phyloP scores from a whole-genome alignment of 129 eudicot genomes.

The Chrysanthemum makinoi region DNA sequence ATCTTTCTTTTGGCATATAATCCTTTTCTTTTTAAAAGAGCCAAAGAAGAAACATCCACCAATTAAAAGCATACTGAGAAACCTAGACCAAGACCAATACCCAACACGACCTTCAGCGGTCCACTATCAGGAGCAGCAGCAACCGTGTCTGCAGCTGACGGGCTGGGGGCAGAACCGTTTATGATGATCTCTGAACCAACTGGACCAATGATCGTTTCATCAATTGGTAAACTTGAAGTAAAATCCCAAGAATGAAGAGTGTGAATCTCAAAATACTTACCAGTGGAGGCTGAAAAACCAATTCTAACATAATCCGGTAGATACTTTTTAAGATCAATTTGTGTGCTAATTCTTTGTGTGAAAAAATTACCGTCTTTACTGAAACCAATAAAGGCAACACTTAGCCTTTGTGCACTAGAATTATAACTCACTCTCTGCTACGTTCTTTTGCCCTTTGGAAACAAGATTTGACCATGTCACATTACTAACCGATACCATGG shows the following conservation, averaged over 20 bases:
- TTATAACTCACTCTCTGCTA: constrained; percentile 36
- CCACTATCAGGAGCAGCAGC: not conserved
- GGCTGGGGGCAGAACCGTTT: constrained; percentile 4
- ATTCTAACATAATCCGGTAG: constrained; percentile 29
- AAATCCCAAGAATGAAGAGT: constrained; percentile 34
- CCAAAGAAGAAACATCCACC: constrained; percentile 14
- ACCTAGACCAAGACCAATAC: constrained; percentile 15
- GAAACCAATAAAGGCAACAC: constrained; percentile 20
- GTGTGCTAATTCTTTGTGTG: constrained; percentile 5
- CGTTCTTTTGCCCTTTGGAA: constrained; percentile 20
- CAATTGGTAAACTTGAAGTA: constrained; percentile 16
- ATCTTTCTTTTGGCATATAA: not conserved
- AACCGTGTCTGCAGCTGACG: constrained; percentile 12
- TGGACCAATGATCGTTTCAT: constrained; percentile 14
- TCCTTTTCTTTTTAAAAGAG: constrained; percentile 14
- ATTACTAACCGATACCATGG: constrained; percentile 31
- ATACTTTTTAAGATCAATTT: constrained; percentile 32
- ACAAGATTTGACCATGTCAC: constrained; percentile 32
- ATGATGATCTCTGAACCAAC: constrained; percentile 1
- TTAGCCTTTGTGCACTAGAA: constrained; percentile 21
- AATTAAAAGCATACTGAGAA: constrained; percentile 6
- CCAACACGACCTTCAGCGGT: constrained; percentile 2
- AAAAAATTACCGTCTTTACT: not conserved
- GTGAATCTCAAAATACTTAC: constrained; percentile 16
- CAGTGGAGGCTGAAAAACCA: constrained; percentile 40